Conservation (phyloP, 805 yeast species). For the Kregervanrija delftensis region DNA sequence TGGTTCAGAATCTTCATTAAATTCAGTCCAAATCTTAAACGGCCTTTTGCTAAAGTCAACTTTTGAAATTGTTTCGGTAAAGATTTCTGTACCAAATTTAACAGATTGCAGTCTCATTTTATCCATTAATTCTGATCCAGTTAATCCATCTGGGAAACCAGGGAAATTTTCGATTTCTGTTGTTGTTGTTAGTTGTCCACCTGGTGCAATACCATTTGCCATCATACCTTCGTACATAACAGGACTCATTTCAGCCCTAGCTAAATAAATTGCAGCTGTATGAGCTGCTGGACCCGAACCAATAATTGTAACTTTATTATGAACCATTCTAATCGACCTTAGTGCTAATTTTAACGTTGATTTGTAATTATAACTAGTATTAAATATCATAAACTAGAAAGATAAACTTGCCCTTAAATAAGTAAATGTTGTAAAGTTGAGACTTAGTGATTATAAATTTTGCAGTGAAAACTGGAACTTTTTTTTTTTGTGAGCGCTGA, state of each 20-base stretch:
- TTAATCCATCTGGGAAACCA: slow-evolving; percentile 92
- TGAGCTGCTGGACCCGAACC: slow-evolving; percentile 99
- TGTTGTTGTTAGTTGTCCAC: slow-evolving; percentile 98
- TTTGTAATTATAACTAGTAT: not conserved
- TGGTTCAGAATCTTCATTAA: slow-evolving; percentile 87
- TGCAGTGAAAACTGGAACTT: no score
- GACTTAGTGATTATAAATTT: no score
- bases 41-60: slow-evolving; percentile 85
- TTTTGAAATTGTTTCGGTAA: slow-evolving; percentile 92
- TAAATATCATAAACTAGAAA: not conserved
- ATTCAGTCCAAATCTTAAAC: slow-evolving; percentile 95
- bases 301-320: slow-evolving; percentile 76
- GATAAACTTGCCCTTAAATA: not conserved
- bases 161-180: slow-evolving; percentile 99
- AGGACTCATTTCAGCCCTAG: slow-evolving; percentile 95
- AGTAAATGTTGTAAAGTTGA: not conserved
- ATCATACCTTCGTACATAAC: slow-evolving; percentile 90
- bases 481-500: no score
- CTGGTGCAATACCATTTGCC: slow-evolving; percentile 98
- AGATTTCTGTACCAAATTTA: slow-evolving; percentile 86
- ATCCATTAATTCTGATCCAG: slow-evolving; percentile 87
- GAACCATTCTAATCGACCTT: slow-evolving; percentile 49
- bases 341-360: slow-evolving; percentile 2
- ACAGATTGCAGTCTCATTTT: slow-evolving; percentile 84
- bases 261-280: slow-evolving; percentile 95